phyloP scores from a whole-genome alignment of 2,329 filamentous ascomycete genomes.

The Pyrenochaeta sp. region DNA sequence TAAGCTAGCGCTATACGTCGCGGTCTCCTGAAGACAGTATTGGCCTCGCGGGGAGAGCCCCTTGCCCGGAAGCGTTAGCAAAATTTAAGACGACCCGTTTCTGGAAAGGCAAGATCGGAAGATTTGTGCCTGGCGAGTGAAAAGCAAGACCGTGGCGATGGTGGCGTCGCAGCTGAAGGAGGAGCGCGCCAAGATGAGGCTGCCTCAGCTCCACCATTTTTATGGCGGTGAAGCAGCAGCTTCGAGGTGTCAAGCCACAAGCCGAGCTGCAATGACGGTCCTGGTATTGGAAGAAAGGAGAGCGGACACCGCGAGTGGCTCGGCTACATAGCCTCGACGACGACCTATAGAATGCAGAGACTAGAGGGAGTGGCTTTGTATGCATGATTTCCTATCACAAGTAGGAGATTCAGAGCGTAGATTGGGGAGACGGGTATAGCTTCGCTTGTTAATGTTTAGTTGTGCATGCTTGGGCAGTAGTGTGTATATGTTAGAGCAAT shows the following conservation, averaged over 20 bases:
- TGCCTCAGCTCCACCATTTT: constrained; percentile 11
- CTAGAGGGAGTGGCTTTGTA: too few species aligned
- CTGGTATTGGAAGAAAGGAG: background rate
- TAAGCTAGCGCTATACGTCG: too few species aligned
- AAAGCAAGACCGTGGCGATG: background rate
- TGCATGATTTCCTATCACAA: too few species aligned
- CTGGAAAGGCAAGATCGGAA: background rate
- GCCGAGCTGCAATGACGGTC: too few species aligned
- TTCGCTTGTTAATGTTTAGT: too few species aligned
- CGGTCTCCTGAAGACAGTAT: background rate
- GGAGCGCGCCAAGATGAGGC: constrained; percentile 7
- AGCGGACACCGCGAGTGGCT: background rate
- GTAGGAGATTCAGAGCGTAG: too few species aligned
- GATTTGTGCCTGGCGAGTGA: background rate
- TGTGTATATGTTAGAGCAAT: too few species aligned
- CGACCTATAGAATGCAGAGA: too few species aligned
- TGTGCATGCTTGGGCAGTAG: too few species aligned
- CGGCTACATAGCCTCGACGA: too few species aligned
- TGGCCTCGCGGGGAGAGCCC: background rate
- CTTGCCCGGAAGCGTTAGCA: background rate
- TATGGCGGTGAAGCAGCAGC: constrained; percentile 1
- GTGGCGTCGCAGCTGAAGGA: constrained; percentile 11
- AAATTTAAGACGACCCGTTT: too few species aligned
- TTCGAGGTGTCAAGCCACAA: constrained; percentile 1
- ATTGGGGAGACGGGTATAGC: too few species aligned